Conservation (phyloP, 768 basidiomycete species). For the Neoboletus brunneissimus region DNA sequence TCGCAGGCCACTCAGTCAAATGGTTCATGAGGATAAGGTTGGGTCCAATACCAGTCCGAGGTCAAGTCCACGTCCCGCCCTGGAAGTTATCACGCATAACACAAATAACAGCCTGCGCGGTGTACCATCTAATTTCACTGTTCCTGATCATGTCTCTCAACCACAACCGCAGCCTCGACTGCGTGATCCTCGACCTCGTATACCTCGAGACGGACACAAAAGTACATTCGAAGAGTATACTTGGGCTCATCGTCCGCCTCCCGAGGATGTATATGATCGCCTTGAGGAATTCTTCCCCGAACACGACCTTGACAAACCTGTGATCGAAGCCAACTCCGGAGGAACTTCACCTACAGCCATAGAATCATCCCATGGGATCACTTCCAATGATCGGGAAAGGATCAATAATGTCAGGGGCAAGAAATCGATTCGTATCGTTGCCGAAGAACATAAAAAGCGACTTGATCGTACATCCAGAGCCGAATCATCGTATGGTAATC, state of each 20-base stretch:
- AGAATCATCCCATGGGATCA: conserved; percentile 46
- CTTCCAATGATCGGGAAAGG: conserved; percentile 34
- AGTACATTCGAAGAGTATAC: conserved; percentile 67
- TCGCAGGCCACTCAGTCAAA: conserved; percentile 31
- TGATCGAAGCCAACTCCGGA: conserved; percentile 82
- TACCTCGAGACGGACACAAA: conserved; percentile 29
- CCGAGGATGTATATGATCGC: conserved; percentile 91
- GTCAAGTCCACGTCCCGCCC: conserved; percentile 26
- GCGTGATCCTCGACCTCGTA: conserved; percentile 24
- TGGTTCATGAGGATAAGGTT: conserved; percentile 21
- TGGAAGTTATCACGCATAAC: conserved; percentile 31
- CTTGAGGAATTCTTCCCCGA: conserved; percentile 95
- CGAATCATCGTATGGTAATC: conserved; percentile 47
- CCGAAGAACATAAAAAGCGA: conserved; percentile 78
- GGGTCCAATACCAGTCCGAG: conserved; percentile 14
- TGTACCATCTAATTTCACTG: conserved; percentile 20
- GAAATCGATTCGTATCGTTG: conserved; percentile 92
- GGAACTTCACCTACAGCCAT: conserved; percentile 72
- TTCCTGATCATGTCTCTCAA: conserved; percentile 16
- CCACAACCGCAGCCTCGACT: conserved; percentile 12
- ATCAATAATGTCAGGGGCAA: conserved; percentile 57
- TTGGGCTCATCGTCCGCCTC: conserved; percentile 87
- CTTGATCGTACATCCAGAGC: conserved; percentile 68
- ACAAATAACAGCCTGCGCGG: conserved; percentile 13
- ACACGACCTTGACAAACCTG: conserved; percentile 93